Evolutionary conservation across 768 basidiomycete genomes (phyloP), one percentile per base, ranked within the genome.

Genomic region (Lactarius deliciosus): DNA sequence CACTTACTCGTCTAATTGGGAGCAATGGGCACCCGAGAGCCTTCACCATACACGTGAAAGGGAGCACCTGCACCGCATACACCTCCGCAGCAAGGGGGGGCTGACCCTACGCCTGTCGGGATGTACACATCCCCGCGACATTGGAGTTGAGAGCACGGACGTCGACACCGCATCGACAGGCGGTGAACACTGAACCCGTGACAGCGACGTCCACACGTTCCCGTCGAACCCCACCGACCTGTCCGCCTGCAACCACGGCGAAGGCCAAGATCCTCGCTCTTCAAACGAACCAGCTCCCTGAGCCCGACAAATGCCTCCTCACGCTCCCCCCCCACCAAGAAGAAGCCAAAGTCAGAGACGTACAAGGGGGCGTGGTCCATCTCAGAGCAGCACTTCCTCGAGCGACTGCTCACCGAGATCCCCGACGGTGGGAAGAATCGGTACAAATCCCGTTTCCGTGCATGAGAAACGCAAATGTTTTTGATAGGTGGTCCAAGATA

Each of bases 361-460:
- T 93, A 90, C 77, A 92, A 92, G 74, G 86, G 88, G 66, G 82
- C 88, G 0, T 94, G 91, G 92, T 84, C 86, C 2, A 79, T 86
- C n/a, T n/a, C n/a, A n/a, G n/a, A n/a, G n/a, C n/a, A 92, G 72
- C 92, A 90, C 69, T 77, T 90, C 18, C 82, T 93, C 1, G 92
- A 93, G 73, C 83, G 85, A 32, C 76, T 92, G 55, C 74, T 93
- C 61, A 87, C 89, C 60, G 83, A 91, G 75, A 89, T 91, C 56
- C 92, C 92, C 0, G 87, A 86, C 16, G 87, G 87, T 25, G 89
- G 89, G 76, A 85, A 86, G 75, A 87, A 90, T 75, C 76, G 91
- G 91, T 88, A 66, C 8, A 83, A 76, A 9, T 18, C 22, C n/a
- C 20, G 38, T 47, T 64, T 41, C 28, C 20, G 53, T 59, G 25